Percentiles rank a stretch among this genome's conserved stretches.
Conservation (phyloP, 2,329 filamentous ascomycete genomes). For the Neofusicoccum sp. region DNA sequence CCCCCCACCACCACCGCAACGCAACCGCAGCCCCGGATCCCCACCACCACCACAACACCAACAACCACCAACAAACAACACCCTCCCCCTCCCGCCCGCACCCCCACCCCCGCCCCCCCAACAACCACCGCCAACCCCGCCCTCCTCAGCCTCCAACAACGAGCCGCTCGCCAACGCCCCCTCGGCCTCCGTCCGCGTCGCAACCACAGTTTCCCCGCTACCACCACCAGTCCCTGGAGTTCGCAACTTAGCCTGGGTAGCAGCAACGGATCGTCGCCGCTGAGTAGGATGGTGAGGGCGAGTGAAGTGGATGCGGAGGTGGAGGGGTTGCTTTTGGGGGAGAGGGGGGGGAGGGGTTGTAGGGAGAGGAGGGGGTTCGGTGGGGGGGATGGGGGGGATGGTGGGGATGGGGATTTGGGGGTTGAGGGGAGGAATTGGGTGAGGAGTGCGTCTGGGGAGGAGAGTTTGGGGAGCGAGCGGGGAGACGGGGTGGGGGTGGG, state of each 20-base stretch:
- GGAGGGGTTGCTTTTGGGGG: conserved; percentile 18
- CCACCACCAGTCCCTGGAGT: neutral
- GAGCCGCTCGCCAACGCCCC: conserved; percentile 3
- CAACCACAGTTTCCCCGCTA: neutral
- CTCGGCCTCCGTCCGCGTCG: neutral
- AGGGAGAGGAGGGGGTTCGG: neutral
- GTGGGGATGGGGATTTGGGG: conserved; percentile 14
- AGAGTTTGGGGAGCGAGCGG: conserved; percentile 20
- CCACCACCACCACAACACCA: neutral
- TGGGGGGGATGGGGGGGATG: neutral
- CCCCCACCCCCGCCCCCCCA: too few species aligned
- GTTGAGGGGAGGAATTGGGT: conserved; percentile 17
- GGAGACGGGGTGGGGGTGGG: conserved; percentile 17
- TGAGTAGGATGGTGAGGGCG: conserved; percentile 12
- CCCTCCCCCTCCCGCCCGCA: neutral
- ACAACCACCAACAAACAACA: neutral
- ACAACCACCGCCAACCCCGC: neutral
- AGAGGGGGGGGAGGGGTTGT: conserved; percentile 17
- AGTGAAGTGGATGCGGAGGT: conserved; percentile 7
- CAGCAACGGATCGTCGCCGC: neutral
- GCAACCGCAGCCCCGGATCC: neutral
- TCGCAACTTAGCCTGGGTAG: neutral
- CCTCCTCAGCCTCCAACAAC: neutral
- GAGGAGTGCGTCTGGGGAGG: conserved; percentile 11
- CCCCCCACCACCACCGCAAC: neutral